Evolutionary conservation across 345 rosid genomes (phyloP).

Genomic region (Eucalyptus grandis): DNA sequence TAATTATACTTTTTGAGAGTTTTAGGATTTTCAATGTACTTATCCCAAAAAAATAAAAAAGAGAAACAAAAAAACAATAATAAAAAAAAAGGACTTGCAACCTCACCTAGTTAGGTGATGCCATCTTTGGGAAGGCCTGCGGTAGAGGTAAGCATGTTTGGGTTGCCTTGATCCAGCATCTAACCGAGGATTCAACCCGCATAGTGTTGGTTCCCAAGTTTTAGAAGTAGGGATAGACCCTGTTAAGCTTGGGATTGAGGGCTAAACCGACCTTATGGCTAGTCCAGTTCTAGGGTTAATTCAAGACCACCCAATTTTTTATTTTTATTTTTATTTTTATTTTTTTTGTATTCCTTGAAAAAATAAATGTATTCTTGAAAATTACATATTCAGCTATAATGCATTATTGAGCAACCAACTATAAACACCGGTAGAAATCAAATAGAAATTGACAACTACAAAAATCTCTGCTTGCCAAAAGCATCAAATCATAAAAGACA

Average conservation of each 20-base stretch:
- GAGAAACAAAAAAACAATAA: no score
- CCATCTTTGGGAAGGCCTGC: fast-evolving
- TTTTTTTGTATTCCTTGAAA: background rate
- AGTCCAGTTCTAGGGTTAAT: background rate
- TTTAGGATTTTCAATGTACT: no score
- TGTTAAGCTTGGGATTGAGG: background rate
- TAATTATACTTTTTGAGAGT: no score
- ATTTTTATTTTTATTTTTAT: fast-evolving
- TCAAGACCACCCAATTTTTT: background rate
- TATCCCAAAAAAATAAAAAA: no score
- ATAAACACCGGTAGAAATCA: no score
- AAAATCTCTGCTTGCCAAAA: background rate
- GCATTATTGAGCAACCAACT: background rate
- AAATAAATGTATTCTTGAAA: no score
- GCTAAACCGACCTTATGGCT: background rate
- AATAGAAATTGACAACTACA: background rate
- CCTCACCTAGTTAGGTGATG: background rate
- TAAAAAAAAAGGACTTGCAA: background rate
- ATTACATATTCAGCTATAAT: background rate
- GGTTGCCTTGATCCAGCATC: fast-evolving
- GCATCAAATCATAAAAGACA: background rate
- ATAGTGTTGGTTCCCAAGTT: no score
- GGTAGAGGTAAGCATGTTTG: background rate
- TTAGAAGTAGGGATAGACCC: no score
- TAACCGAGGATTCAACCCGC: fast-evolving